Evolutionary conservation across 495 filamentous ascomycete genomes (phyloP).

Genomic region (Aspergillus coremiiformis): DNA sequence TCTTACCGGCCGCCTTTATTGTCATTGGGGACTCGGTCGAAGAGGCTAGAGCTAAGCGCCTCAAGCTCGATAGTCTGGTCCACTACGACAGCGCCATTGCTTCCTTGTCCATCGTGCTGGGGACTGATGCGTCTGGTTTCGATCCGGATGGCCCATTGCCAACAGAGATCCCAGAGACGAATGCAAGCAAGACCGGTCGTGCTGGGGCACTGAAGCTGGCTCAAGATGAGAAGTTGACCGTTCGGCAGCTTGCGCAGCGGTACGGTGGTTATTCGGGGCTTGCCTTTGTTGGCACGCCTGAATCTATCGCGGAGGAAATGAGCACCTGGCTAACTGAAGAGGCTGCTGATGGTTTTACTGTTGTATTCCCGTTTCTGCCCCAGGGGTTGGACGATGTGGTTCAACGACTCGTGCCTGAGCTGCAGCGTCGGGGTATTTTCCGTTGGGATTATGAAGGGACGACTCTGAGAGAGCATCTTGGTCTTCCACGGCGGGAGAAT

Average conservation of each 20-base stretch:
- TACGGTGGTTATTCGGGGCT: slow-evolving; percentile 44
- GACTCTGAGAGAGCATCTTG: slow-evolving; percentile 44
- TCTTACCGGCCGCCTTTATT: slow-evolving; percentile 46
- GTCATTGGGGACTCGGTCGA: slow-evolving; percentile 36
- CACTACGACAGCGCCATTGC: slow-evolving; percentile 51
- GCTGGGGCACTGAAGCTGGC: slow-evolving; percentile 39
- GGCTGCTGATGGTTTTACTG: slow-evolving; percentile 40
- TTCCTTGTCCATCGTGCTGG: slow-evolving; percentile 44
- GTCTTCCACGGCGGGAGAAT: slow-evolving; percentile 43
- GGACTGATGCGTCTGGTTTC: slow-evolving; percentile 38
- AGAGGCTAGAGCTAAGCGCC: slow-evolving; percentile 42
- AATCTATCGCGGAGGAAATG: slow-evolving; percentile 44
- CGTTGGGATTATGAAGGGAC: slow-evolving; percentile 36
- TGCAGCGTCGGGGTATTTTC: slow-evolving; percentile 45
- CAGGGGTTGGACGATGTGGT: slow-evolving; percentile 46
- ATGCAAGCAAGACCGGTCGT: slow-evolving; percentile 45
- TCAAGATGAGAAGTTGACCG: slow-evolving; percentile 35
- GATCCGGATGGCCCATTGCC: slow-evolving; percentile 45
- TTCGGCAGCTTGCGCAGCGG: slow-evolving; percentile 44
- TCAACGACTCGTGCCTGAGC: slow-evolving; percentile 41
- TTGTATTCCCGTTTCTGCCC: slow-evolving; percentile 43
- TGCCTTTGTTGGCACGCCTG: slow-evolving; percentile 45
- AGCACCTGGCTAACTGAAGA: slow-evolving; percentile 41
- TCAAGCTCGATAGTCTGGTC: slow-evolving; percentile 44
- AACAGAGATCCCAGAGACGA: slow-evolving; percentile 42